These are phyloP conservation scores for Ilex asprella DNA, from an alignment of 257 asterid genomes.

Conservation along the genomic window DNA sequence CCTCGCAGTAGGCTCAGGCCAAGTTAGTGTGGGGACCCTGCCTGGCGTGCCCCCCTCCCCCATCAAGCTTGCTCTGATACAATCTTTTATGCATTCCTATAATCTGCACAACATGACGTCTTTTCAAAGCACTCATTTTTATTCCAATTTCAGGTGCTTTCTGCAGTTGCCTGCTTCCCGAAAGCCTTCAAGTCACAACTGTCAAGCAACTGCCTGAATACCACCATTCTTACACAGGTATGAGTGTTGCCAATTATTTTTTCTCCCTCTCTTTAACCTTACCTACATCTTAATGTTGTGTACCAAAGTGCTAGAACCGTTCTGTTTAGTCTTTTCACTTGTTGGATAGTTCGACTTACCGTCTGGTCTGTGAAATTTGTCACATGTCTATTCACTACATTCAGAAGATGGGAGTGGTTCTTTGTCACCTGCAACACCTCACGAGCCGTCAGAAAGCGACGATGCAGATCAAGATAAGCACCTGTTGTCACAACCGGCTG, in stretches of 20 bases:
- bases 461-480: conserved; percentile 41
- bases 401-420: conserved; percentile 36
- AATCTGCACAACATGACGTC: too few relatives aligned
- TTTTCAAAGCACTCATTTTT: background rate
- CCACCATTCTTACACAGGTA: conserved; percentile 36
- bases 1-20: too few relatives aligned
- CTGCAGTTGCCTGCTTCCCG: conserved; percentile 53
- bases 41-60: too few relatives aligned
- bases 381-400: background rate
- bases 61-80: background rate
- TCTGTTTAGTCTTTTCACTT: background rate
- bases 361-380: background rate
- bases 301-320: background rate
- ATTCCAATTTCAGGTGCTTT: conserved; percentile 35
- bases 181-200: conserved; percentile 43
- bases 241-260: background rate
- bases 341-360: background rate
- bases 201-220: conserved; percentile 52
- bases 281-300: background rate
- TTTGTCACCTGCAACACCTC: conserved; percentile 20
- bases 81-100: too few relatives aligned
- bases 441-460: conserved; percentile 34
- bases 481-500: conserved; percentile 24
- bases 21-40: too few relatives aligned
- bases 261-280: background rate